phyloP scores from a whole-genome alignment of 345 rosid genomes.

The Jatropha curcas region DNA sequence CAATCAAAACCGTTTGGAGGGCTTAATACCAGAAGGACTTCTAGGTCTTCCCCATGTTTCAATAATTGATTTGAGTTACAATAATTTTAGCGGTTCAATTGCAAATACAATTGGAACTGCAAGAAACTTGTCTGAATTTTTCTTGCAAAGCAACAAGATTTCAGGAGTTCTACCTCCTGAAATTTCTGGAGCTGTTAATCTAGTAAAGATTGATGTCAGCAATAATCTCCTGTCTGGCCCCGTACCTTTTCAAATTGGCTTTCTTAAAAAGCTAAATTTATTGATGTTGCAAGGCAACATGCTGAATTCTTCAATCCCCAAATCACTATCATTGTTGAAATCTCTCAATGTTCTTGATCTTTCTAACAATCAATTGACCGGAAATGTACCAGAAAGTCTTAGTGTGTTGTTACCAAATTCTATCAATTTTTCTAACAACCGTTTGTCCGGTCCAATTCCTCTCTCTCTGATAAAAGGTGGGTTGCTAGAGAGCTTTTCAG shows the following conservation, averaged over 20 bases:
- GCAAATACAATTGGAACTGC: slow-evolving; percentile 53
- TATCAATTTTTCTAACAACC: slow-evolving; percentile 73
- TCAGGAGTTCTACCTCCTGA: slow-evolving; percentile 69
- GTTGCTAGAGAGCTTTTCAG: slow-evolving; percentile 73
- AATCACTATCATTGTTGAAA: slow-evolving; percentile 63
- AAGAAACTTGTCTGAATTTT: slow-evolving; percentile 78
- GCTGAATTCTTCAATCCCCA: slow-evolving; percentile 64
- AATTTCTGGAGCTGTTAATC: slow-evolving; percentile 62
- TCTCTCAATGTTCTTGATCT: slow-evolving; percentile 87
- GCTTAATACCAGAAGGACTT: slow-evolving; percentile 60
- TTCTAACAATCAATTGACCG: slow-evolving; percentile 68
- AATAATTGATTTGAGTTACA: slow-evolving; percentile 73
- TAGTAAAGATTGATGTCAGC: slow-evolving; percentile 91
- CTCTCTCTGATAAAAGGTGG: slow-evolving; percentile 65
- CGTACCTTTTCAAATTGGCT: slow-evolving; percentile 73
- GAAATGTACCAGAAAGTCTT: slow-evolving; percentile 70
- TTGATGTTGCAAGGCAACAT: slow-evolving; percentile 69
- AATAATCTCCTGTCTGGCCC: slow-evolving; percentile 71
- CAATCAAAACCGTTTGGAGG: slow-evolving; percentile 61
- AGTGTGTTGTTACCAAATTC: slow-evolving; percentile 67
- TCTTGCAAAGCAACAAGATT: slow-evolving; percentile 66
- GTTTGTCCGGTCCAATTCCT: slow-evolving; percentile 86
- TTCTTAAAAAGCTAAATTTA: slow-evolving; percentile 65
- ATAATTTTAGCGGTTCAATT: slow-evolving; percentile 66
- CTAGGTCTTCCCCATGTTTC: slow-evolving; percentile 79